Percentiles rank a stretch among this genome's conserved stretches.
These are phyloP conservation scores for Helianthus annuus DNA, from an alignment of 129 eudicot genomes.

Conservation along the genomic window DNA sequence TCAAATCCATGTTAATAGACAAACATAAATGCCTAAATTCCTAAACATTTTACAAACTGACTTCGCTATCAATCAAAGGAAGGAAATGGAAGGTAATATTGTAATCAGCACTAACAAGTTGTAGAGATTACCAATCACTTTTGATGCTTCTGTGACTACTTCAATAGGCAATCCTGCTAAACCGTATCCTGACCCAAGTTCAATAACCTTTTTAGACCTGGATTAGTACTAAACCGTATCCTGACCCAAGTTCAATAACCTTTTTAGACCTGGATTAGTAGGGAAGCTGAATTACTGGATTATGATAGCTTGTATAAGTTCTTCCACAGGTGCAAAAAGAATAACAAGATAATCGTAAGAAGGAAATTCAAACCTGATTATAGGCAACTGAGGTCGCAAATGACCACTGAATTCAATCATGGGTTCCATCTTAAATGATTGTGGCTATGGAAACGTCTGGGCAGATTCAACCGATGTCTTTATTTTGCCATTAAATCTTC, in stretches of 20 bases:
- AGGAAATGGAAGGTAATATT: neutral
- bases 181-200: slow-evolving; percentile 97
- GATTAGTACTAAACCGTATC: slow-evolving; percentile 66
- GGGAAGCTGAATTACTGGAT: slow-evolving; percentile 8
- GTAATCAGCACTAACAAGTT: neutral
- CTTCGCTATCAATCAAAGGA: neutral
- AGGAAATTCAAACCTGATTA: neutral
- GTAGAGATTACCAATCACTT: slow-evolving; percentile 79
- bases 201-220: slow-evolving; percentile 80
- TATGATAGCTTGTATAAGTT: slow-evolving; percentile 9
- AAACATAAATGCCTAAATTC: no score
- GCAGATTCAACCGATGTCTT: no score
- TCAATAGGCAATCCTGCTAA: slow-evolving; percentile 89
- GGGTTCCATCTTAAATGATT: no score
- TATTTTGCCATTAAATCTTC: no score
- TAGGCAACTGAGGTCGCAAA: no score
- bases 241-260: slow-evolving; percentile 93
- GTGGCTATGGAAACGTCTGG: no score
- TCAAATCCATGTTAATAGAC: no score
- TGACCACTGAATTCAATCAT: no score
- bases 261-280: slow-evolving; percentile 58
- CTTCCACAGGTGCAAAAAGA: neutral
- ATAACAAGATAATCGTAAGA: neutral
- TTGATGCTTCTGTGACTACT: slow-evolving; percentile 69
- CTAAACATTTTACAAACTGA: no score